A percentile compares a stretch with the other conserved stretches of the same genome.
Evolutionary conservation across 140 eudicot genomes (phyloP).

Genomic region (Bidens hawaiensis): DNA sequence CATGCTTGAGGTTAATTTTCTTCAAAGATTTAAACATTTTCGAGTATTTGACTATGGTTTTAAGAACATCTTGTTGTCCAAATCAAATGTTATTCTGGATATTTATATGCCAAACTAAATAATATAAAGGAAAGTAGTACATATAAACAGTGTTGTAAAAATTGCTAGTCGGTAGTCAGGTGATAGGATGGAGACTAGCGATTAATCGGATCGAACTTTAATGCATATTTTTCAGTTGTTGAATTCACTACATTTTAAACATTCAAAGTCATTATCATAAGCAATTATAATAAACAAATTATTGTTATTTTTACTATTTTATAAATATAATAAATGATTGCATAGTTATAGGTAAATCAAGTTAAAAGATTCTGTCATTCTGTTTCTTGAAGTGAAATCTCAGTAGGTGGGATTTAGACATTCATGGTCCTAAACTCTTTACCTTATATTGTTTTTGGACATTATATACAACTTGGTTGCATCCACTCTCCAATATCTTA

Average conservation of each 20-base stretch:
- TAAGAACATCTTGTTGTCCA: no score
- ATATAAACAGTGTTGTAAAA: no score
- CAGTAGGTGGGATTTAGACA: slow-evolving; percentile 20
- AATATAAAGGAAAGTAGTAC: no score
- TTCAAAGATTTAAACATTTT: no score
- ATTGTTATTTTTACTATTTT: not conserved
- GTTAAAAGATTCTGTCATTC: slow-evolving; percentile 6
- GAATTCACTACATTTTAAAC: not conserved
- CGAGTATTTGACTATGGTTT: no score
- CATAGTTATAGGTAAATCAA: not conserved
- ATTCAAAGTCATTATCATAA: not conserved
- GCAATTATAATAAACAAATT: not conserved
- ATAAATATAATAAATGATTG: not conserved
- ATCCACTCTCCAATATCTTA: not conserved
- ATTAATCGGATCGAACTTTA: no score
- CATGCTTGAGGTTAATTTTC: no score
- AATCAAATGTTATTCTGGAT: no score
- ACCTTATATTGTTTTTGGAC: not conserved
- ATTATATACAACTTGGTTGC: not conserved
- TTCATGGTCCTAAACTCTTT: slow-evolving; percentile 8
- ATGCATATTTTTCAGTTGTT: no score
- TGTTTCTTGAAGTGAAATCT: slow-evolving; percentile 25
- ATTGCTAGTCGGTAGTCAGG: no score
- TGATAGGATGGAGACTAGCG: no score
- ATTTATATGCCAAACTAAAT: no score